phyloP scores from a whole-genome alignment of 257 asterid species.

The Przewalskia tangutica region DNA sequence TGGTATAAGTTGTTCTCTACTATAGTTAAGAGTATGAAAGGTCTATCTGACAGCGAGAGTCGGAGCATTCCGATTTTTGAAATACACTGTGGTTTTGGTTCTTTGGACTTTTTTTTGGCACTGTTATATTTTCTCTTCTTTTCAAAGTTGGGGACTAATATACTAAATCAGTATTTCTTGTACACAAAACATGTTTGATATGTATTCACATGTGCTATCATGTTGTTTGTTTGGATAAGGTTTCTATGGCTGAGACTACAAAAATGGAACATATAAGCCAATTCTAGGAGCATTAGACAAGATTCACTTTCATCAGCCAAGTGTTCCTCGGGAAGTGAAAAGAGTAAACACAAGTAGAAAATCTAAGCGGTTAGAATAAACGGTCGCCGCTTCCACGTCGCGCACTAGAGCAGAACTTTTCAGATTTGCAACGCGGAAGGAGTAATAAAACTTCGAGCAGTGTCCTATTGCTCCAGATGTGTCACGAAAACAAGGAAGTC shows the following conservation, averaged over 20 bases:
- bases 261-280: background rate
- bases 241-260: background rate
- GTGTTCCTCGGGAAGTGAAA: background rate
- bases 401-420: background rate
- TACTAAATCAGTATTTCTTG: background rate
- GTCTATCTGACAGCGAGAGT: background rate
- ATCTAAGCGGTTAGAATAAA: background rate
- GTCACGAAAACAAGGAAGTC: slow-evolving; percentile 8
- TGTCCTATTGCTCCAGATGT: slow-evolving; percentile 12
- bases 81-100: background rate
- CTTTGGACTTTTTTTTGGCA: background rate
- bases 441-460: background rate
- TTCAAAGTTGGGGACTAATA: background rate
- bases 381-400: slow-evolving; percentile 7
- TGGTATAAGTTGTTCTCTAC: background rate
- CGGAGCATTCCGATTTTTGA: background rate
- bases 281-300: background rate
- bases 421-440: background rate
- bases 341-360: background rate
- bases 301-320: background rate
- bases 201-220: background rate
- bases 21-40: background rate
- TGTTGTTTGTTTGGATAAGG: slow-evolving; percentile 10
- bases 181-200: background rate
- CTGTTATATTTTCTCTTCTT: background rate